Evolutionary conservation across 345 rosid genomes (phyloP).

Genomic region (Bruguiera sexangula): DNA sequence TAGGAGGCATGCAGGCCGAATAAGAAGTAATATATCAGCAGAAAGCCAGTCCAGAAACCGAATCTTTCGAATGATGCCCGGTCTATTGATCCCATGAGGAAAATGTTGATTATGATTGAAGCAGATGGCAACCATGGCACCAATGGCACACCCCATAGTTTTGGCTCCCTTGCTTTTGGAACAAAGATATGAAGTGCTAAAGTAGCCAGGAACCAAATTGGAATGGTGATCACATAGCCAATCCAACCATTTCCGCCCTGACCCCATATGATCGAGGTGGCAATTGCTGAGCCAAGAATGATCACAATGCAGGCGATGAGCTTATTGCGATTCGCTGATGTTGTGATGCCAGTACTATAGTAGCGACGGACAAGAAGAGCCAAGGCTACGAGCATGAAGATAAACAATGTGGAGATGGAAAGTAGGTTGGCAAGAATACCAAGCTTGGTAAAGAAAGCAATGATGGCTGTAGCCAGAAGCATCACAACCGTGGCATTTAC

Average conservation of each 20-base stretch:
- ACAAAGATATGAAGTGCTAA: conserved; percentile 39
- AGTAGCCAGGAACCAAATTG: conserved; percentile 60
- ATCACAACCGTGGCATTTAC: conserved; percentile 52
- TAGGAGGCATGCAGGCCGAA: conserved; percentile 70
- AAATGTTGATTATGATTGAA: conserved; percentile 65
- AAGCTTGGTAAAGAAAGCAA: conserved; percentile 57
- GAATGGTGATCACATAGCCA: conserved; percentile 50
- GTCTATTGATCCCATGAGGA: conserved; percentile 78
- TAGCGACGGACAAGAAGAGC: conserved; percentile 75
- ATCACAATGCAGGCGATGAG: conserved; percentile 36
- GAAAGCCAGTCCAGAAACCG: conserved; percentile 51
- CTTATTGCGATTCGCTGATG: conserved; percentile 37
- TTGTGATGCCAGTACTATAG: conserved; percentile 54
- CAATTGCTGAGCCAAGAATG: conserved; percentile 49
- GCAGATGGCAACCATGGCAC: conserved; percentile 87
- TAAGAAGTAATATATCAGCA: conserved; percentile 60
- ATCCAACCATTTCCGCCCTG: conserved; percentile 41
- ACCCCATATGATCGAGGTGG: conserved; percentile 54
- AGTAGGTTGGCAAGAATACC: conserved; percentile 51
- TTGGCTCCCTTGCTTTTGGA: conserved; percentile 66
- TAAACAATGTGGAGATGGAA: conserved; percentile 62
- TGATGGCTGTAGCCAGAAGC: conserved; percentile 39
- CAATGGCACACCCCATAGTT: conserved; percentile 80
- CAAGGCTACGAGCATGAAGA: conserved; percentile 77
- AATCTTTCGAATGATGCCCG: conserved; percentile 55